Base-by-base conservation (phyloP, 768 basidiomycete species). In the Boletus bicolor region DNA sequence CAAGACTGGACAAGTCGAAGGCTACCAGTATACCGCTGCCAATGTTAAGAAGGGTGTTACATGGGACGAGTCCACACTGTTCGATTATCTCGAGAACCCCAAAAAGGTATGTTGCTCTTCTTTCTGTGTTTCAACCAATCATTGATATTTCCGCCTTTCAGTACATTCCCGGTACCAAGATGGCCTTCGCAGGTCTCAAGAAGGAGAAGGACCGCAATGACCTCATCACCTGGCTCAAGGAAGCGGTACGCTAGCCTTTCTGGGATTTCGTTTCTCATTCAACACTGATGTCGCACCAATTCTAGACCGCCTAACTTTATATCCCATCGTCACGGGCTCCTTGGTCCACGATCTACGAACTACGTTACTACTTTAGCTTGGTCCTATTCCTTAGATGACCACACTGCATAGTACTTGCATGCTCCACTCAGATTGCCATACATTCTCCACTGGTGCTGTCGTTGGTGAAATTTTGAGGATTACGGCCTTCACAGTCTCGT, bases 151-250 rank as follows among this genome's bases (percentile, higher is more conserved):
- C 3, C 21, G 1, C n/a, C 9, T 28, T 44, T 44, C 56, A 91
- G 89, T 94, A 93, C 78, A 95, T 95, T 62, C 92, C 92, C 38
- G 94, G 95, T 46, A 97, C 95, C 49, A 97, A 96, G 80, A 98
- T 98, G 95, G 95, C 94, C 55, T 98, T 97, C 65, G 93, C 94
- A 62, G 96, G 96, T 67, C 77, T 98, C 72, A 98, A 98, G 87
- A 98, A 98, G 84, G 92, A 92, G 10, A 93, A 94, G 82, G 95
- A 98, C 73, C 87, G 95, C 77, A 90, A 85, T 71, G 95, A 98
- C 77, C 86, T 98, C 67, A 82, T 98, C 68, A 84, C 93, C 55
- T 84, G 79, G 71, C 79, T 95, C 66, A 90, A 90, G 79, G 82
- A 86, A 49, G 68, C 82, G 53, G 90, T 91, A 68, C 59, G 87